Conservation (phyloP, 768 basidiomycete species). For the Lentinula sp. region DNA sequence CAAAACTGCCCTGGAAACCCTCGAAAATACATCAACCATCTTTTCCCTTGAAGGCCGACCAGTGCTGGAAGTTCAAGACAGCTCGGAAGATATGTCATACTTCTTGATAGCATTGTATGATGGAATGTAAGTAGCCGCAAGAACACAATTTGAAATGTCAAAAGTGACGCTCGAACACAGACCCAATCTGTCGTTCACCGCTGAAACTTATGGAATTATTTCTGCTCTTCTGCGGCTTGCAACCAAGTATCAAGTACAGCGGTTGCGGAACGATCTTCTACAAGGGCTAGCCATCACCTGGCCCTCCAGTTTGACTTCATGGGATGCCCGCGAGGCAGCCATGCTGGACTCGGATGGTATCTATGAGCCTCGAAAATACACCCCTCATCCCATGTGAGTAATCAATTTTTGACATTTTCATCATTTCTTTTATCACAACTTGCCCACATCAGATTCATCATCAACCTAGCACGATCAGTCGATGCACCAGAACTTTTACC, state of each 20-base stretch:
- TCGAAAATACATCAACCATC: conserved; percentile 18
- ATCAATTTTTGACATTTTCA: not conserved
- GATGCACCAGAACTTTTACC: conserved; percentile 56
- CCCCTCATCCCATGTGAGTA: conserved; percentile 68
- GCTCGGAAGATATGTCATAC: conserved; percentile 47
- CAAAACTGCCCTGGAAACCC: conserved; percentile 27
- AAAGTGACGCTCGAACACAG: conserved; percentile 18
- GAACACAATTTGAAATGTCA: not conserved
- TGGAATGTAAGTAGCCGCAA: conserved; percentile 46
- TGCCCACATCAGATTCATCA: conserved; percentile 42
- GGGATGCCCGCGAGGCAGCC: conserved; percentile 64
- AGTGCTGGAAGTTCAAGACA: conserved; percentile 48
- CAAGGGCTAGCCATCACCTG: conserved; percentile 45
- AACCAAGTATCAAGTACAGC: conserved; percentile 57
- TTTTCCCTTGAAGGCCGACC: conserved; percentile 49
- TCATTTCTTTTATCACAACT: conserved; percentile 7
- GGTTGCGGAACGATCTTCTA: conserved; percentile 52
- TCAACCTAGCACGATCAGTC: conserved; percentile 58
- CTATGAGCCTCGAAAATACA: conserved; percentile 47
- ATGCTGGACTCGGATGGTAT: conserved; percentile 41
- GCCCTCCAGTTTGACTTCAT: conserved; percentile 56
- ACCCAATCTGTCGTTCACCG: conserved; percentile 40
- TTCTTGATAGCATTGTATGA: conserved; percentile 68
- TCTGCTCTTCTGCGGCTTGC: conserved; percentile 56
- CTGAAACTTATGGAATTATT: conserved; percentile 43